Conservation (phyloP, 139 green algal species). For the Ettlia oleoabundans region DNA sequence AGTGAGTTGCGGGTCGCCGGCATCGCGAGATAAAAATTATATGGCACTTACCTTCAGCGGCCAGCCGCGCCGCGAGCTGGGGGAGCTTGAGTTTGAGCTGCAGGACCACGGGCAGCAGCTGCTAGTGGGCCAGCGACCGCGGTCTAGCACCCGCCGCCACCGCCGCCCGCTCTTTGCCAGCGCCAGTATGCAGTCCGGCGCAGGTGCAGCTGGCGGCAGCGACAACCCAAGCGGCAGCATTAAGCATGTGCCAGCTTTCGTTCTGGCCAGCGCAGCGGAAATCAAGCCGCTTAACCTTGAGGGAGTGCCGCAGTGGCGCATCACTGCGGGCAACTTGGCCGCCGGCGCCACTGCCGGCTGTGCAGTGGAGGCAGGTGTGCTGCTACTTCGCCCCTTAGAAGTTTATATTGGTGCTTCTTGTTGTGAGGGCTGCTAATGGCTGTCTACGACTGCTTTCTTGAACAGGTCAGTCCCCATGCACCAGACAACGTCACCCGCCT, state of each 20-base stretch:
- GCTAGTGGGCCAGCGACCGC: neutral
- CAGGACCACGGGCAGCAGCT: neutral
- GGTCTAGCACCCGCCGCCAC: neutral
- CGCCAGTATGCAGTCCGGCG: conserved; percentile 6
- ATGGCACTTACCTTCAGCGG: too few relatives aligned
- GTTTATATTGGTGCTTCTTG: neutral
- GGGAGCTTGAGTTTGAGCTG: conserved; percentile 34
- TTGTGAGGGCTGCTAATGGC: neutral
- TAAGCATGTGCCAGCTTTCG: conserved; percentile 24
- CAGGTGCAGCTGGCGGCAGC: neutral
- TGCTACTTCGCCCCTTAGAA: neutral
- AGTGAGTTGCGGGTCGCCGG: too few relatives aligned
- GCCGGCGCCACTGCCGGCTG: conserved; percentile 84
- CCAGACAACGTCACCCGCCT: too few relatives aligned
- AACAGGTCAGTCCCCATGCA: neutral
- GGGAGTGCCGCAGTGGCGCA: conserved; percentile 63
- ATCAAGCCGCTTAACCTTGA: conserved; percentile 1
- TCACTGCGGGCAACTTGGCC: conserved; percentile 75
- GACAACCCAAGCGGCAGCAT: neutral
- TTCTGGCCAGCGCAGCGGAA: conserved; percentile 35
- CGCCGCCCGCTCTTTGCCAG: conserved; percentile 31
- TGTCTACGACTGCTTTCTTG: neutral
- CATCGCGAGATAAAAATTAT: too few relatives aligned
- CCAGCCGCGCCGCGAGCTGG: neutral
- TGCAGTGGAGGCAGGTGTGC: conserved; percentile 80